Conservation (phyloP, 1,284 basidiomycete genomes). For the Coriolopsis trogii region DNA sequence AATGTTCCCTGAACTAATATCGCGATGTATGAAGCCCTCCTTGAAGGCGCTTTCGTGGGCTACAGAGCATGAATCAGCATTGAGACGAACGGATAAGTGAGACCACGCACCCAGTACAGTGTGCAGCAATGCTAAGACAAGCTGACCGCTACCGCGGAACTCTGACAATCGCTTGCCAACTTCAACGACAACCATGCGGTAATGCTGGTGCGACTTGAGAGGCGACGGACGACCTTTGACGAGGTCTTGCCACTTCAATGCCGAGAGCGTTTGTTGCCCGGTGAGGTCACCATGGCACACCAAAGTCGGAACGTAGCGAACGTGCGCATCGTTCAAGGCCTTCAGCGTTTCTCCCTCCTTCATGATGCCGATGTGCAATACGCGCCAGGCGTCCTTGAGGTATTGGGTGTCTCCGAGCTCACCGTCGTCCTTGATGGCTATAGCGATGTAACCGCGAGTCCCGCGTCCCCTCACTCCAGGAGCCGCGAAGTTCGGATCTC, state of each 20-base stretch:
- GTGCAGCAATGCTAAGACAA: background rate
- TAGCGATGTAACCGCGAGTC: background rate
- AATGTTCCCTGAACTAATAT: slow-evolving; percentile 14
- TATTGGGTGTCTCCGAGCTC: slow-evolving; percentile 1
- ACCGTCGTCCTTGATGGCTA: background rate
- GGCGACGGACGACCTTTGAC: background rate
- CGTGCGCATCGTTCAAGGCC: slow-evolving; percentile 13
- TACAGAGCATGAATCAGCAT: background rate
- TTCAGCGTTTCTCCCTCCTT: slow-evolving; percentile 3
- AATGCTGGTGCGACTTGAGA: slow-evolving; percentile 13
- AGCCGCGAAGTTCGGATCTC: background rate
- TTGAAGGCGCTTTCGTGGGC: background rate
- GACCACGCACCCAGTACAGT: background rate
- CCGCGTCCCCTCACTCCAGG: background rate
- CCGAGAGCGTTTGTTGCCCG: background rate
- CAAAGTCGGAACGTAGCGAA: slow-evolving; percentile 20
- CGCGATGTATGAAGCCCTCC: slow-evolving; percentile 5
- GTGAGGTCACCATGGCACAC: slow-evolving; percentile 10
- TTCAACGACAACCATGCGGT: slow-evolving; percentile 15
- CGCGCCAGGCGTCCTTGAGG: slow-evolving; percentile 14
- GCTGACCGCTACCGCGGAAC: slow-evolving; percentile 1
- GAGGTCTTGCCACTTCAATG: background rate
- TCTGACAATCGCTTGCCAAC: slow-evolving; percentile 8
- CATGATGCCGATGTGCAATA: background rate
- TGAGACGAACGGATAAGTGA: no score